A percentile compares a stretch with the other conserved stretches of the same genome.
These are phyloP conservation scores for Moringa oleifera DNA, from an alignment of 345 rosid species.

Conservation along the genomic window DNA sequence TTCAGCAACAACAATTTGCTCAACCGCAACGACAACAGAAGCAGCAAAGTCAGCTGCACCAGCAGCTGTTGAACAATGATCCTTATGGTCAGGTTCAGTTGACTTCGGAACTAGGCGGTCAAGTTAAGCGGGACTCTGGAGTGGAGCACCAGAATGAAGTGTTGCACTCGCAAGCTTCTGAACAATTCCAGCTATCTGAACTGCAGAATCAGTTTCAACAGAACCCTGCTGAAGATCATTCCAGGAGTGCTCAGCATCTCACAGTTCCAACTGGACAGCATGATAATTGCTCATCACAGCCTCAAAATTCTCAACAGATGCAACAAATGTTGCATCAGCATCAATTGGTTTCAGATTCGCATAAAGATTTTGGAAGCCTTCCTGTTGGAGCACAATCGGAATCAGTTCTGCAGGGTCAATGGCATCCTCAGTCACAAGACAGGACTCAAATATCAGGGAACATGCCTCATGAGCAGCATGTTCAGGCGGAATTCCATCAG, in stretches of 20 bases:
- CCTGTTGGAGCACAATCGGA: conserved; percentile 48
- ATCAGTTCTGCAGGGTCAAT: conserved; percentile 47
- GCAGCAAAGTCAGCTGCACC: conserved; percentile 63
- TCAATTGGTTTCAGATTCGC: conserved; percentile 48
- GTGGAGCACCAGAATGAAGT: conserved; percentile 43
- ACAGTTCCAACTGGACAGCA: conserved; percentile 39
- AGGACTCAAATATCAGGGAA: conserved; percentile 37
- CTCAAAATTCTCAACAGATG: conserved; percentile 54
- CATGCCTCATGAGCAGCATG: conserved; percentile 54
- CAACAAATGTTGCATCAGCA: conserved; percentile 54
- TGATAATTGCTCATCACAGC: conserved; percentile 35
- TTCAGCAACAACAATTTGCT: conserved; percentile 52
- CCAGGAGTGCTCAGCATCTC: conserved; percentile 32
- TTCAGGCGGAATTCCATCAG: conserved; percentile 71
- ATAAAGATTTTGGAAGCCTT: conserved; percentile 37
- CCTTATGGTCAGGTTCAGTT: conserved; percentile 54
- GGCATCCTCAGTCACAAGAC: conserved; percentile 60
- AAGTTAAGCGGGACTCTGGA: conserved; percentile 66
- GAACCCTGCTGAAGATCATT: conserved; percentile 45
- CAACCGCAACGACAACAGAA: conserved; percentile 51
- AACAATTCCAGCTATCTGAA: conserved; percentile 52
- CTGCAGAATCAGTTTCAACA: conserved; percentile 68
- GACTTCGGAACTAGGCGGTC: conserved; percentile 41
- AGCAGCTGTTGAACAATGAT: conserved; percentile 39
- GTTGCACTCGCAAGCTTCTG: conserved; percentile 53